These are phyloP conservation scores for Selenicereus undatus DNA, from an alignment of 148 eudicot species.

Conservation along the genomic window DNA sequence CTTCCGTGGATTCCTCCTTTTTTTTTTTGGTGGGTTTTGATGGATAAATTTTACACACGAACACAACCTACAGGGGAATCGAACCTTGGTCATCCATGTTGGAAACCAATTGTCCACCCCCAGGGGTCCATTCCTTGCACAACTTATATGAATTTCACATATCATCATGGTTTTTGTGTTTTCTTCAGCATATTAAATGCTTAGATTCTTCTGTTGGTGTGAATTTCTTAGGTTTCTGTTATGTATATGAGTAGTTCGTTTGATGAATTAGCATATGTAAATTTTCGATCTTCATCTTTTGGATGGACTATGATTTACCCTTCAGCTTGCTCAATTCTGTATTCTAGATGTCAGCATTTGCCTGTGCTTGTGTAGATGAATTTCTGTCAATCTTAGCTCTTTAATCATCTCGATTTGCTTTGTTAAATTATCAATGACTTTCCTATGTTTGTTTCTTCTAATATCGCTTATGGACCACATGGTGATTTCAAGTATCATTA, in stretches of 20 bases:
- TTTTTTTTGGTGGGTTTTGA: too few species aligned
- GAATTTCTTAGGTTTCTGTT: background rate
- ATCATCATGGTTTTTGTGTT: background rate
- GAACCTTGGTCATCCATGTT: too few species aligned
- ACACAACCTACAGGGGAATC: too few species aligned
- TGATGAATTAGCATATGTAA: background rate
- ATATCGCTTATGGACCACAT: background rate
- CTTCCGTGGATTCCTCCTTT: too few species aligned
- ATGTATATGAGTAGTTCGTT: background rate
- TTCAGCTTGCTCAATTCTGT: too few species aligned
- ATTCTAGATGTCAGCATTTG: too few species aligned
- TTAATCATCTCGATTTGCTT: background rate
- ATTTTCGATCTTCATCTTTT: too few species aligned
- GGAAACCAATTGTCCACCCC: background rate
- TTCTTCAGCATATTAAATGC: background rate
- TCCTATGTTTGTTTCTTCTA: background rate
- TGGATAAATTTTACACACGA: too few species aligned
- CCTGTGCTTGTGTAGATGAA: too few species aligned
- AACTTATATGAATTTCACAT: background rate
- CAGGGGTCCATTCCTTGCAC: background rate
- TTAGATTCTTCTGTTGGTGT: background rate
- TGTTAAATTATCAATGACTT: background rate
- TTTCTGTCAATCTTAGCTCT: background rate
- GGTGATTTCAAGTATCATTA: conserved; percentile 10
- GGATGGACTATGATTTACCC: too few species aligned